Conservation (phyloP, 2,329 filamentous ascomycete species). For the Coniosporium tulheliwenetii region DNA sequence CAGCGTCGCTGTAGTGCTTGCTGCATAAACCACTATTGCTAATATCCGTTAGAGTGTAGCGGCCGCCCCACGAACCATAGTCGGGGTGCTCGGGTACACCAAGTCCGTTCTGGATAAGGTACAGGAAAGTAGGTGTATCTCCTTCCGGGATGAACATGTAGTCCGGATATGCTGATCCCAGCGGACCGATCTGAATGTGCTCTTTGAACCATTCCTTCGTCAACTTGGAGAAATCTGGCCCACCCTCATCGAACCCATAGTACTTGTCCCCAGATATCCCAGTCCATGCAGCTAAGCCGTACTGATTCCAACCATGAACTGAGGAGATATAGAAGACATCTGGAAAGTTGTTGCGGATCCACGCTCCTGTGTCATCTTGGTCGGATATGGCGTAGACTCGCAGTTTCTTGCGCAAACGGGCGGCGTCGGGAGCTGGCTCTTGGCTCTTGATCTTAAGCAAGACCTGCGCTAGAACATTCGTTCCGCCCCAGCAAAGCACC, state of each 20-base stretch:
- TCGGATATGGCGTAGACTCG: slow-evolving; percentile 37
- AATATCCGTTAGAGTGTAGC: slow-evolving; percentile 18
- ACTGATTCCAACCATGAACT: slow-evolving; percentile 33
- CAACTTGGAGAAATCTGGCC: slow-evolving; percentile 25
- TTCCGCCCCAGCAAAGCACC: slow-evolving; percentile 33
- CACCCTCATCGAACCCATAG: slow-evolving; percentile 22
- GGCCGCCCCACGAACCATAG: slow-evolving; percentile 28
- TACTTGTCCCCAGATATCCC: slow-evolving; percentile 30
- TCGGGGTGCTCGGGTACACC: slow-evolving; percentile 20
- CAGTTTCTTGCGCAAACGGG: slow-evolving; percentile 21
- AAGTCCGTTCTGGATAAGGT: slow-evolving; percentile 26
- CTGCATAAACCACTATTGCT: slow-evolving; percentile 16
- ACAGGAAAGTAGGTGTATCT: slow-evolving; percentile 28
- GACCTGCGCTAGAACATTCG: slow-evolving; percentile 32
- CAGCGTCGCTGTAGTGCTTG: slow-evolving; percentile 20
- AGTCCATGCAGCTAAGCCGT: slow-evolving; percentile 31
- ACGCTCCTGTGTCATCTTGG: slow-evolving; percentile 35
- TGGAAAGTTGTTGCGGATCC: slow-evolving; percentile 31
- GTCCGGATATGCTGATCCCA: slow-evolving; percentile 29
- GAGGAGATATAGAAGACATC: slow-evolving; percentile 34
- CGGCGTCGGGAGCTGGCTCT: slow-evolving; percentile 10
- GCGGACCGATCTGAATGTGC: slow-evolving; percentile 28
- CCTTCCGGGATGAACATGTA: slow-evolving; percentile 30
- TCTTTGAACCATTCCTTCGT: slow-evolving; percentile 30
- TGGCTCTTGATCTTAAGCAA: slow-evolving; percentile 17